Evolutionary conservation across 805 yeast genomes (phyloP), one percentile per base, ranked within the genome.

Genomic region (Soucietia sequanensis): DNA sequence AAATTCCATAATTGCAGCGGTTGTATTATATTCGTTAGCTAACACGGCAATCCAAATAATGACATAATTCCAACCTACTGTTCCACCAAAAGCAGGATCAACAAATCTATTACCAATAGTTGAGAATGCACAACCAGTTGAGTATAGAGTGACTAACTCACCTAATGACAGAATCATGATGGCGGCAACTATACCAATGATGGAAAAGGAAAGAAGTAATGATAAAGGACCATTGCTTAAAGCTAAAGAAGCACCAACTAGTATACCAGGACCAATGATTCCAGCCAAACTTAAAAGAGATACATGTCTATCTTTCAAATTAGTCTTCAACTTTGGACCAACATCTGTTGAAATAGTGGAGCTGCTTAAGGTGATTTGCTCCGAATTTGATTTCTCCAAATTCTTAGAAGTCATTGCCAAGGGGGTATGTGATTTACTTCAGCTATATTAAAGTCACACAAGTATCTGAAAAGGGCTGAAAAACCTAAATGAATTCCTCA

Each of bases 201-300:
- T 53, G 2, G 71, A 68, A 49, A 75, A 77, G 1, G 81, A 78
- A 15, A 68, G 59, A 14, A 75, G 50, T 47, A 77, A 54, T 42
- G 78, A 75, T 22, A 70, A 80, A 0, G 82, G 81, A 29, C 76
- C 75, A 23, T 65, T 53, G 6, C 58, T 47, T 11, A 77, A 56
- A 22, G 79, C 77, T n/a, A 61, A 49, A 5, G 79, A 78, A 35
- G 79, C 65, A 25, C 79, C 77, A 17, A 78, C 68, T 32, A 76
- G 59, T 18, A 70, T 70, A 41, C 82, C 83, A 1, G 82, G 82
- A 0, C 83, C 83, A 36, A 78, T 72, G 33, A 78, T 69, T 26
- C 82, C 81, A 17, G 81, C 78, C 6, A 76, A 45, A 3, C 78
- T 78, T 34, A 76, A 65, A 35, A 76, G 48, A 10, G 78, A 68